phyloP scores from a whole-genome alignment of 2,329 filamentous ascomycete species.

The Fusarium circinatum region DNA sequence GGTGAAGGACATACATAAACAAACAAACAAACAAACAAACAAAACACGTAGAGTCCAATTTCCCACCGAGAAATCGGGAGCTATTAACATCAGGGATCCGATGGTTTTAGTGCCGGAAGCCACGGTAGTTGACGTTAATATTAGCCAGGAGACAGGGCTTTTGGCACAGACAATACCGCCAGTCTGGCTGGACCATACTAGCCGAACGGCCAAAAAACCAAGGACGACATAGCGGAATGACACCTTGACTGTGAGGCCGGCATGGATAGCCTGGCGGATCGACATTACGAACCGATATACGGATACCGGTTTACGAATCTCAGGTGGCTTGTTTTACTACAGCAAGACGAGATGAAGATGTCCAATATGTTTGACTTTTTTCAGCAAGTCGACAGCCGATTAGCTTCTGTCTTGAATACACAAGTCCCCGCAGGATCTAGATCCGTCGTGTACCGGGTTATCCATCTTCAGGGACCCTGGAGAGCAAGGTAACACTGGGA shows the following conservation, averaged over 20 bases:
- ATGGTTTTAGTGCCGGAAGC: slow-evolving; percentile 22
- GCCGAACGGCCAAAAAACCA: slow-evolving; percentile 18
- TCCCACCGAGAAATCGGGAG: slow-evolving; percentile 11
- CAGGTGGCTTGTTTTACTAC: slow-evolving; percentile 2
- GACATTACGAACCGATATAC: slow-evolving; percentile 11
- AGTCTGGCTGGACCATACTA: slow-evolving; percentile 31
- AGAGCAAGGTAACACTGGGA: slow-evolving; percentile 1
- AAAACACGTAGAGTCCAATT: slow-evolving; percentile 4
- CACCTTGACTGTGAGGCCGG: slow-evolving; percentile 31
- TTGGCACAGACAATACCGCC: slow-evolving; percentile 19
- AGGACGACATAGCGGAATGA: slow-evolving; percentile 32
- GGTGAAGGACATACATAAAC: background rate
- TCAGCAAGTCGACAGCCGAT: slow-evolving; percentile 3
- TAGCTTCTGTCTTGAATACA: slow-evolving; percentile 9
- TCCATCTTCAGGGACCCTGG: slow-evolving; percentile 3
- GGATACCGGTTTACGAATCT: slow-evolving; percentile 8
- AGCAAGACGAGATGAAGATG: slow-evolving; percentile 25
- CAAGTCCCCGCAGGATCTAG: slow-evolving; percentile 16
- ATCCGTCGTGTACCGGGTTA: slow-evolving; percentile 15
- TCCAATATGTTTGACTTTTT: slow-evolving; percentile 27
- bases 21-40: background rate
- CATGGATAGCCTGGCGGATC: slow-evolving; percentile 34
- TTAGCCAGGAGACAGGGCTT: slow-evolving; percentile 21
- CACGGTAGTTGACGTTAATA: slow-evolving; percentile 35
- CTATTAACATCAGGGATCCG: background rate